phyloP scores from a whole-genome alignment of 345 rosid species.

The Hevea brasiliensis region DNA sequence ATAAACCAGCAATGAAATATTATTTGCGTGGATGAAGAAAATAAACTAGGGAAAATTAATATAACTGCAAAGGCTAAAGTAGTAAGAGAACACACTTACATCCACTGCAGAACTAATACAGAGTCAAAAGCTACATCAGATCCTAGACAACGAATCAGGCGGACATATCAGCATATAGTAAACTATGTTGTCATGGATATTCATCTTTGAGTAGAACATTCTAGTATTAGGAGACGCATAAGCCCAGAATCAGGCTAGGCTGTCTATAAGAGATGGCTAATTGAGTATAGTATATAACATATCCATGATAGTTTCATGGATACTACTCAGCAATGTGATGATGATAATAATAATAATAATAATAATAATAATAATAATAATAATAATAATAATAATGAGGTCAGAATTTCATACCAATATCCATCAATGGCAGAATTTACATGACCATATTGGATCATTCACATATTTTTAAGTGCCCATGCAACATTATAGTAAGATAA shows the following conservation, averaged over 20 bases:
- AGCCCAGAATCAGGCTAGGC: neutral
- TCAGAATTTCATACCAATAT: slow-evolving; percentile 11
- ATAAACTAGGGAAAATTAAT: neutral
- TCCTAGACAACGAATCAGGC: neutral
- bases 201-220: neutral
- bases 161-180: neutral
- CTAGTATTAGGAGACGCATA: neutral
- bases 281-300: neutral
- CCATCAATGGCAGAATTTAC: neutral
- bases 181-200: neutral
- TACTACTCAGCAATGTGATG: neutral
- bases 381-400: neutral
- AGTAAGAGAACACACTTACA: neutral
- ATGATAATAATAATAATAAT: too few species aligned
- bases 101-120: neutral
- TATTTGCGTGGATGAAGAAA: neutral
- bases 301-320: neutral
- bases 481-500: neutral
- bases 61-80: neutral
- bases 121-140: neutral
- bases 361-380: too few species aligned
- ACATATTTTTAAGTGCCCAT: neutral
- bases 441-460: neutral
- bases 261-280: neutral
- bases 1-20: neutral